A percentile compares a stretch with the other conserved stretches of the same genome.
Conservation (phyloP, 495 filamentous ascomycete species). For the Lasiosphaeria ovina region DNA sequence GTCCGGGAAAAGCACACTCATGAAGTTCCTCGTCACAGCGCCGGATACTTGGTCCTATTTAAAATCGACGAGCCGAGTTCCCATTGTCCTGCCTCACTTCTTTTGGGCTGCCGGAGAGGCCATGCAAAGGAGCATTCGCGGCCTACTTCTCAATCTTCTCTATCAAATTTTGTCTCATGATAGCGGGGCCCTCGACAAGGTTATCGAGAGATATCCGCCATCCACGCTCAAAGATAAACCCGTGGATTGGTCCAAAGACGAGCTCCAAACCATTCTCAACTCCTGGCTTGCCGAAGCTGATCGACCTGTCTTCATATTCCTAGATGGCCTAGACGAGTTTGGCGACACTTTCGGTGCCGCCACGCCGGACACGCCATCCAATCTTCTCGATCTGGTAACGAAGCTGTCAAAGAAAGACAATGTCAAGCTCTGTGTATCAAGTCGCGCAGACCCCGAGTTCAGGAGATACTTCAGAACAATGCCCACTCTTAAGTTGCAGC, state of each 20-base stretch:
- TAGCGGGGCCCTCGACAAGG: slow-evolving; percentile 7
- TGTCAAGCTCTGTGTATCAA: slow-evolving; percentile 20
- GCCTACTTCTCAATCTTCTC: slow-evolving; percentile 33
- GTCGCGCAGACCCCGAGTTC: slow-evolving; percentile 19
- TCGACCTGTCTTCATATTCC: slow-evolving; percentile 20
- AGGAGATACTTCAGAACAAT: neutral
- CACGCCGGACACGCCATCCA: slow-evolving; percentile 1
- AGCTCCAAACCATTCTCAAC: slow-evolving; percentile 12
- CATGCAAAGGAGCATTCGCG: slow-evolving; percentile 25
- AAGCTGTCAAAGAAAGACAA: slow-evolving; percentile 13
- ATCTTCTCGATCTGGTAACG: slow-evolving; percentile 3
- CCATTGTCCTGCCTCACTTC: slow-evolving; percentile 30
- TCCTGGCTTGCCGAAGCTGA: slow-evolving; percentile 1
- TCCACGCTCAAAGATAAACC: slow-evolving; percentile 9
- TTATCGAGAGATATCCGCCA: slow-evolving; percentile 6
- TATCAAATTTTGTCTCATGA: slow-evolving; percentile 26
- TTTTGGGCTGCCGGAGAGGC: slow-evolving; percentile 29
- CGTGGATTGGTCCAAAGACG: slow-evolving; percentile 12
- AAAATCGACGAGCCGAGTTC: neutral
- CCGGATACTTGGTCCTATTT: slow-evolving; percentile 10
- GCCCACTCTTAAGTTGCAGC: slow-evolving; percentile 27
- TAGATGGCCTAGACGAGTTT: slow-evolving; percentile 28
- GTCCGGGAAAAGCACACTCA: slow-evolving; percentile 45
- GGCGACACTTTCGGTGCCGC: neutral
- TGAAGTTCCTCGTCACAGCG: slow-evolving; percentile 34